phyloP scores from a whole-genome alignment of 371 early-diverging fungal genomes.

The Mucor plumbeus region DNA sequence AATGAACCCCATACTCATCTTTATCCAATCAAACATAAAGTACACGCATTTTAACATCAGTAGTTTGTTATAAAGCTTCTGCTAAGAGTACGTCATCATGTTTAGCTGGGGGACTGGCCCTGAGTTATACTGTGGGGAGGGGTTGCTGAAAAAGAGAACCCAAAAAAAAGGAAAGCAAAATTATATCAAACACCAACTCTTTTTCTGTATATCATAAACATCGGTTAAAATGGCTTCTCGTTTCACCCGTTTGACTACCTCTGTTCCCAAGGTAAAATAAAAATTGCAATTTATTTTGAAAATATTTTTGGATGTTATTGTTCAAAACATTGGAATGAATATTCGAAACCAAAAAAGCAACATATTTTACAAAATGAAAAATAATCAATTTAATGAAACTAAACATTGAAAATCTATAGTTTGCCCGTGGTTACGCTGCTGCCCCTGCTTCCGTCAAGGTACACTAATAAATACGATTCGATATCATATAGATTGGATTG shows the following conservation, averaged over 20 bases:
- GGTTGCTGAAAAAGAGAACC: constrained; percentile 10
- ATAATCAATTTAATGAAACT: not conserved
- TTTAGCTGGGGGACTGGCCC: constrained; percentile 10
- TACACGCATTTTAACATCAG: not conserved
- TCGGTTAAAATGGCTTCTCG: constrained; percentile 51
- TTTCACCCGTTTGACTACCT: constrained; percentile 53
- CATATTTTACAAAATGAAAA: not conserved
- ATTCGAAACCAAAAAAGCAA: not conserved
- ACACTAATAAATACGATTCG: constrained; percentile 8
- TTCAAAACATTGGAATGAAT: not conserved
- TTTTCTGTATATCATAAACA: constrained; percentile 19
- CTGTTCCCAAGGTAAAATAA: constrained; percentile 49
- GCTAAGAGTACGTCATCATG: constrained; percentile 2
- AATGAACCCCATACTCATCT: not conserved
- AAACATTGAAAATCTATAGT: constrained; percentile 32
- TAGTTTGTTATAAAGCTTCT: not conserved
- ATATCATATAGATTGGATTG: not conserved
- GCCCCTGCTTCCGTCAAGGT: constrained; percentile 57
- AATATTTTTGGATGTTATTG: not conserved
- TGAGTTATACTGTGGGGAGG: constrained; percentile 10
- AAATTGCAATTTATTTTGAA: not conserved
- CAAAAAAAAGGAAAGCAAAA: constrained; percentile 9
- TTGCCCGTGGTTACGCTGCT: constrained; percentile 65
- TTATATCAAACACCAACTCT: constrained; percentile 17
- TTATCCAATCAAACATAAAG: not conserved